Percentiles rank a stretch among this genome's conserved stretches.
Evolutionary conservation across 768 basidiomycete genomes (phyloP).

Genomic region (Pholiota molesta): DNA sequence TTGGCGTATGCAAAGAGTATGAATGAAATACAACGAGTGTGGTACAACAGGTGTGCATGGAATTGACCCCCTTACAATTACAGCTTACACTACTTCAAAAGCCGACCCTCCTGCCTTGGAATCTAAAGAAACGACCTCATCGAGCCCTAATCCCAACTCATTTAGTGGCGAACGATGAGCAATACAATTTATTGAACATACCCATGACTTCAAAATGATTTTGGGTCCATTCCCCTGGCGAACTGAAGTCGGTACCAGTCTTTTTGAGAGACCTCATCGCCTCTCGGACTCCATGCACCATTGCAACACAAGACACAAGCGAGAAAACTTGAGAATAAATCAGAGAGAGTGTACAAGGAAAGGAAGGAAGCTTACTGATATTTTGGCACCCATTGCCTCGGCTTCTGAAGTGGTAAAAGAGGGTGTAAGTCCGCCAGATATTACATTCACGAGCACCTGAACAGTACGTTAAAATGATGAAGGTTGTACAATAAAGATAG

Average conservation of each 20-base stretch:
- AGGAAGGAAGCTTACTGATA: conserved; percentile 59
- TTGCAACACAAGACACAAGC: conserved; percentile 74
- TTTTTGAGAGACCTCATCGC: conserved; percentile 77
- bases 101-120: conserved; percentile 10
- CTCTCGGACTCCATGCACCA: conserved; percentile 72
- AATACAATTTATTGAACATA: conserved; percentile 27
- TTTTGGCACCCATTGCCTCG: conserved; percentile 71
- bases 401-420: conserved; percentile 73
- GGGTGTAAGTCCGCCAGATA: conserved; percentile 79
- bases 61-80: background rate
- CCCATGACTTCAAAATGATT: conserved; percentile 79
- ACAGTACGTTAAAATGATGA: conserved; percentile 60
- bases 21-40: no score
- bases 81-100: conserved; percentile 5
- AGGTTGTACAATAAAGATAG: background rate
- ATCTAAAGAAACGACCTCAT: conserved; percentile 9
- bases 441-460: conserved; percentile 73
- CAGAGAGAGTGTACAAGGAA: background rate
- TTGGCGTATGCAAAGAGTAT: no score
- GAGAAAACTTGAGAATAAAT: conserved; percentile 61
- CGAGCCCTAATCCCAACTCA: background rate
- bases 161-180: background rate
- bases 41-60: no score
- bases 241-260: conserved; percentile 72
- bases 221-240: conserved; percentile 75